A percentile compares a stretch with the other conserved stretches of the same genome.
phyloP scores from a whole-genome alignment of 2,329 filamentous ascomycete species.

The Cladosporium sp. region DNA sequence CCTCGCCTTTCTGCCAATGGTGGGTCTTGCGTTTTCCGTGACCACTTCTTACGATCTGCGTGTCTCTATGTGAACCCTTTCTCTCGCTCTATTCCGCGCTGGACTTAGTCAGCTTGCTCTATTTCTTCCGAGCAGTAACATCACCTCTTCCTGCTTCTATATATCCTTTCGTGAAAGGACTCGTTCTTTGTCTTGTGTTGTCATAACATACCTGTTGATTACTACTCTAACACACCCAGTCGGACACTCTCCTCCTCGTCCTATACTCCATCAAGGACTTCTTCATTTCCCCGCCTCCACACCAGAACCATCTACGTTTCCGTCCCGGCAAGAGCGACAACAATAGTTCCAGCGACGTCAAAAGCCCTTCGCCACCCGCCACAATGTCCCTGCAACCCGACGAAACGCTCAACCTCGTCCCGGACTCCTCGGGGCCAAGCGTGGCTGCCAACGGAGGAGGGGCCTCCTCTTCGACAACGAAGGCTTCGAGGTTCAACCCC shows the following conservation, averaged over 20 bases:
- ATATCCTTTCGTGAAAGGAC: too few relatives aligned
- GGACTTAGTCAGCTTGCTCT: background rate
- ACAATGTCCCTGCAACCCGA: background rate
- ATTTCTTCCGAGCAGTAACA: background rate
- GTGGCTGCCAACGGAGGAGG: background rate
- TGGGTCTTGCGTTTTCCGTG: slow-evolving; percentile 8
- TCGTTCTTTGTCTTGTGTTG: too few relatives aligned
- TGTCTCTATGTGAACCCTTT: too few relatives aligned
- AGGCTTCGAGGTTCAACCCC: slow-evolving; percentile 22
- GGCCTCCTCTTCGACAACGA: background rate
- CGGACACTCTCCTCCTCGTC: slow-evolving; percentile 11
- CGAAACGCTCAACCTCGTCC: slow-evolving; percentile 7
- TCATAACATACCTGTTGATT: too few relatives aligned
- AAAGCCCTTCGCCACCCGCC: too few relatives aligned
- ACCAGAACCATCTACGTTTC: background rate
- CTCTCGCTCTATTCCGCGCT: too few relatives aligned
- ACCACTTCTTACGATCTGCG: background rate
- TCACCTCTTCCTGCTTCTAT: too few relatives aligned
- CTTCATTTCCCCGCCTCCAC: slow-evolving; percentile 4
- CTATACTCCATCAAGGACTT: slow-evolving; percentile 11
- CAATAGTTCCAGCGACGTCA: too few relatives aligned
- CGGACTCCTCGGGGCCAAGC: slow-evolving; percentile 2
- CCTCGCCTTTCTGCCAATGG: slow-evolving; percentile 3
- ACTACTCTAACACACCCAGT: slow-evolving; percentile 1
- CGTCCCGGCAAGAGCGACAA: background rate